Evolutionary conservation across 371 early-diverging fungal genomes (phyloP).

Genomic region (Mycotypha africana): DNA sequence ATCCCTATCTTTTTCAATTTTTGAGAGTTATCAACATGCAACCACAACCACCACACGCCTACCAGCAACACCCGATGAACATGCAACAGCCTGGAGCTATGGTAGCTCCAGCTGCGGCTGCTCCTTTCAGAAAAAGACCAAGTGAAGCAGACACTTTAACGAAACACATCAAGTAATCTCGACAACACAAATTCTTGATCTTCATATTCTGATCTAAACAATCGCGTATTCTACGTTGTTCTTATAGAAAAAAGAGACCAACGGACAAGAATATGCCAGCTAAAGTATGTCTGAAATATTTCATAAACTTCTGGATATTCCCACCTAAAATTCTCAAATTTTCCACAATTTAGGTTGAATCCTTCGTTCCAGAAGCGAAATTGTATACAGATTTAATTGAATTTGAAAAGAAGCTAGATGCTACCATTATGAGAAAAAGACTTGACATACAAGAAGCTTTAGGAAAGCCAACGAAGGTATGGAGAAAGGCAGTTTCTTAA

Average conservation of each 20-base stretch:
- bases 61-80: constrained; percentile 19
- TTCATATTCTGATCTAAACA: neutral
- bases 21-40: no score
- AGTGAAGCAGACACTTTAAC: constrained; percentile 33
- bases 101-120: constrained; percentile 6
- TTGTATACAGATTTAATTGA: constrained; percentile 81
- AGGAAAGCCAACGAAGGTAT: constrained; percentile 67
- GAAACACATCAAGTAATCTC: constrained; percentile 37
- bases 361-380: constrained; percentile 88
- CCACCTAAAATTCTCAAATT: neutral
- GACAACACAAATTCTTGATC: no score
- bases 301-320: neutral
- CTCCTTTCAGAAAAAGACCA: constrained; percentile 31
- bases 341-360: constrained; percentile 59
- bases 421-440: constrained; percentile 82
- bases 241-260: constrained; percentile 49
- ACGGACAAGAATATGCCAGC: constrained; percentile 55
- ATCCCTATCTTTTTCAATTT: no score
- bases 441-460: constrained; percentile 86
- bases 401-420: constrained; percentile 86
- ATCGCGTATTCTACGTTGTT: neutral
- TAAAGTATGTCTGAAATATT: constrained; percentile 25
- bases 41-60: constrained; percentile 20
- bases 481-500: neutral
- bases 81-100: constrained; percentile 19